Base-by-base conservation (phyloP, 768 basidiomycete species). In the Daedaleopsis nitida region DNA sequence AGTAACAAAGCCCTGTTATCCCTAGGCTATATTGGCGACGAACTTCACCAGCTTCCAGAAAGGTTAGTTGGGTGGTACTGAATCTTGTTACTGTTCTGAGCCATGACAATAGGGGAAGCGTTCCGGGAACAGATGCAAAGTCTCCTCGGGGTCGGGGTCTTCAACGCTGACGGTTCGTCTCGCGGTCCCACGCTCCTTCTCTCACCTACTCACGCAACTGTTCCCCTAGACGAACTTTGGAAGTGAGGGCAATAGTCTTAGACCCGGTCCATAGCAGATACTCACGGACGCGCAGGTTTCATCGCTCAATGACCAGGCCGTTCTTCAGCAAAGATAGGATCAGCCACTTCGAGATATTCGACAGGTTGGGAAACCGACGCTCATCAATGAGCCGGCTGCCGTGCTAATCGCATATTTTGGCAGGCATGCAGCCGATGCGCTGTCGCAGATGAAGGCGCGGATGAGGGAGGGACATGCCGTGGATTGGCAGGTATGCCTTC, bases 261-360 rank as follows among this genome's bases (percentile, higher is more conserved):
- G 14, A 19, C 10, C 19, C 14, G 8, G 19, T 9, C 1, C 19
- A 5, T 45, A n/a, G 1, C 38, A 11, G 1, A 24, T 2, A 14
- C 4, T 16, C 6, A 38, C 23, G 35, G 23, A 7, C 48, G 2
- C 11, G 21, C 11, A 79, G 77, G 63, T 80, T 78, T 47, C 79
- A 79, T 54, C 75, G 79, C 23, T 62, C 68, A 6, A 80, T 79
- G 76, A 75, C 79, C 2, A 73, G 78, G 23, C 78, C 78, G 3
- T 79, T 79, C 69, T 80, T 79, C 67, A 73, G 47, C 55, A 75
- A 61, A 42, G 75, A 78, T 21, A 69, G 76, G n/a, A 72, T 78
- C 62, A 72, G 71, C 35, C 70, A 79, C 59, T 78, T 80, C 55
- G 74, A 78, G 45, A 74, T 73, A 7, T 79, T 80, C 55, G 76